phyloP scores from a whole-genome alignment of 2,329 filamentous ascomycete species.

The Cladosporium sphaerospermum region DNA sequence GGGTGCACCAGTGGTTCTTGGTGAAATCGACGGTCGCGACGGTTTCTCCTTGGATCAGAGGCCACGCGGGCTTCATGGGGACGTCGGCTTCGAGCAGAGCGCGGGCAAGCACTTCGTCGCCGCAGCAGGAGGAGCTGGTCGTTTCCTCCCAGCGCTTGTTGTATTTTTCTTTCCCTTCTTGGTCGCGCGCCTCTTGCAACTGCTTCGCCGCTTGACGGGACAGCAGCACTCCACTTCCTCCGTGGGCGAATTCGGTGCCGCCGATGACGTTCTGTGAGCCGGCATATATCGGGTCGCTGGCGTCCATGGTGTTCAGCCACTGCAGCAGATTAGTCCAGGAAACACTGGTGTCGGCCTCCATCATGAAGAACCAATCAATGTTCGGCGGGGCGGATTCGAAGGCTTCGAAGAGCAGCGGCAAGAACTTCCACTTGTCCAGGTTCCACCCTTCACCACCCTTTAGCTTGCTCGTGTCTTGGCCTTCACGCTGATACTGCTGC shows the following conservation, averaged over 20 bases:
- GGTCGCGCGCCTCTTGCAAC: constrained; percentile 33
- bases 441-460: constrained; percentile 41
- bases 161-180: constrained; percentile 33
- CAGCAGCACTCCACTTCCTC: constrained; percentile 40
- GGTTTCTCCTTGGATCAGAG: constrained; percentile 41
- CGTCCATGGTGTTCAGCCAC: constrained; percentile 44
- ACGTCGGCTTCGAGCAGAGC: constrained; percentile 43
- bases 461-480: constrained; percentile 27
- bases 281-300: constrained; percentile 39
- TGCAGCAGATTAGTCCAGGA: constrained; percentile 43
- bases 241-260: constrained; percentile 36
- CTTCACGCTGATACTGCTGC: constrained; percentile 25
- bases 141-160: constrained; percentile 37
- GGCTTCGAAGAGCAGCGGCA: constrained; percentile 49
- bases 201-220: constrained; percentile 36
- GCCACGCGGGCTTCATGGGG: constrained; percentile 38
- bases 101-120: constrained; percentile 49
- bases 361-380: constrained; percentile 52
- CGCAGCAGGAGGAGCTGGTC: constrained; percentile 46
- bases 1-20: constrained; percentile 38
- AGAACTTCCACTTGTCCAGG: constrained; percentile 53
- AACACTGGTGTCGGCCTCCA: constrained; percentile 51
- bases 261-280: constrained; percentile 39
- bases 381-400: constrained; percentile 40
- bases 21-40: constrained; percentile 38